Conservation (phyloP, 1,284 basidiomycete species). For the Rhodofomes roseus region DNA sequence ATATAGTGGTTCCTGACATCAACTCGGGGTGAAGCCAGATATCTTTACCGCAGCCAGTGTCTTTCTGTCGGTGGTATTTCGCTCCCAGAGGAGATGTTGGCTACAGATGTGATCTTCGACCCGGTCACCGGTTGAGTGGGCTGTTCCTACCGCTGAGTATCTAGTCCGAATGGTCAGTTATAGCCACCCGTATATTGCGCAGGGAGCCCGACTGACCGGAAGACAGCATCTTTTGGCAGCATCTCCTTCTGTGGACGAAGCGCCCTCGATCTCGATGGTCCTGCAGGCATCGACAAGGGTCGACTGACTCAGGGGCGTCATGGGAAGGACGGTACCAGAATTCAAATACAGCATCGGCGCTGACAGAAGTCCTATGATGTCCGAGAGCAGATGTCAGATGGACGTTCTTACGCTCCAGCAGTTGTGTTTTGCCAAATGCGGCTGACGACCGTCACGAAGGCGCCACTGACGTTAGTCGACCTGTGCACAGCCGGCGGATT, state of each 20-base stretch:
- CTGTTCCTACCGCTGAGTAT: no score
- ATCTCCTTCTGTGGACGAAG: no score
- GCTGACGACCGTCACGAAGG: background rate
- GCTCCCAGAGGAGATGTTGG: background rate
- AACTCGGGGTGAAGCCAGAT: background rate
- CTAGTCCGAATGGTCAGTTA: no score
- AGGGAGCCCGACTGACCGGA: background rate
- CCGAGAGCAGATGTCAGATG: background rate
- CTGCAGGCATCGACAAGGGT: background rate
- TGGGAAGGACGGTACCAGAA: background rate
- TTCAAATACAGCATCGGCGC: background rate
- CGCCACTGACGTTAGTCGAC: background rate
- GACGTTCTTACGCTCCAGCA: background rate
- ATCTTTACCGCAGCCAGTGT: background rate
- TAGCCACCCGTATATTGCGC: no score
- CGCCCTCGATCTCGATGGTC: no score
- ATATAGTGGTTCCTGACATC: background rate
- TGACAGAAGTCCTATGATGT: background rate
- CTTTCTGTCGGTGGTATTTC: background rate
- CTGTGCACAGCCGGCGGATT: background rate
- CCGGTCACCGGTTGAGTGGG: background rate
- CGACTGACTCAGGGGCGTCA: background rate
- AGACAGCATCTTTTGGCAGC: no score
- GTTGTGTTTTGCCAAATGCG: background rate
- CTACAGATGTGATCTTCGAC: background rate